A percentile compares a stretch with the other conserved stretches of the same genome.
phyloP scores from a whole-genome alignment of 495 filamentous ascomycete species.

The Chlorociboria aeruginascens region DNA sequence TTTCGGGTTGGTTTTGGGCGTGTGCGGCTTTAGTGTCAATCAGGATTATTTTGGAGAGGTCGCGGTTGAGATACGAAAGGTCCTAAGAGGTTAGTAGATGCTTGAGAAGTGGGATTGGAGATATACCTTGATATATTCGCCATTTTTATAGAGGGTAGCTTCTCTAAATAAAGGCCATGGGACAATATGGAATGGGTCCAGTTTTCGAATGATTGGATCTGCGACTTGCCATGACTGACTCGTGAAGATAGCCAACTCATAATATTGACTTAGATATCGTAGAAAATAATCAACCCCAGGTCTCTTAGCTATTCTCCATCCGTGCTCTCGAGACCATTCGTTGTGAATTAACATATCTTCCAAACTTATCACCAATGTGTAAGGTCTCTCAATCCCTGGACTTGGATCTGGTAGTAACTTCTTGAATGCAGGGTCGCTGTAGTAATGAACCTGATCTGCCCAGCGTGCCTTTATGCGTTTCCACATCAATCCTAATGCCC shows the following conservation, averaged over 20 bases:
- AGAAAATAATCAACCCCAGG: constrained; percentile 96
- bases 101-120: background rate
- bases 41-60: constrained; percentile 86
- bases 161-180: constrained; percentile 92
- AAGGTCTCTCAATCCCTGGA: constrained; percentile 69
- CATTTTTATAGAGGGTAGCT: constrained; percentile 87
- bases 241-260: constrained; percentile 93
- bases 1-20: constrained; percentile 76
- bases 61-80: constrained; percentile 89
- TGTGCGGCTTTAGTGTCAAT: constrained; percentile 77
- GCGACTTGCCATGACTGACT: constrained; percentile 67
- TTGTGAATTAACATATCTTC: constrained; percentile 91
- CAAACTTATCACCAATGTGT: constrained; percentile 81
- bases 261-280: constrained; percentile 91
- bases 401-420: constrained; percentile 88
- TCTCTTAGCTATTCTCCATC: constrained; percentile 91
- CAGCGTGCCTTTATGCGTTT: constrained; percentile 64
- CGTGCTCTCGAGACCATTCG: constrained; percentile 86
- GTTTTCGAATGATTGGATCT: constrained; percentile 79
- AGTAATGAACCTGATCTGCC: constrained; percentile 68
- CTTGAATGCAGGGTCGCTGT: constrained; percentile 90
- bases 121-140: constrained; percentile 88
- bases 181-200: constrained; percentile 93
- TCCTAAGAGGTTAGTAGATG: constrained; percentile 42
- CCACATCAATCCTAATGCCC: constrained; percentile 54